phyloP scores from a whole-genome alignment of 1,284 basidiomycete species.

The Phellinidium pouzarii region DNA sequence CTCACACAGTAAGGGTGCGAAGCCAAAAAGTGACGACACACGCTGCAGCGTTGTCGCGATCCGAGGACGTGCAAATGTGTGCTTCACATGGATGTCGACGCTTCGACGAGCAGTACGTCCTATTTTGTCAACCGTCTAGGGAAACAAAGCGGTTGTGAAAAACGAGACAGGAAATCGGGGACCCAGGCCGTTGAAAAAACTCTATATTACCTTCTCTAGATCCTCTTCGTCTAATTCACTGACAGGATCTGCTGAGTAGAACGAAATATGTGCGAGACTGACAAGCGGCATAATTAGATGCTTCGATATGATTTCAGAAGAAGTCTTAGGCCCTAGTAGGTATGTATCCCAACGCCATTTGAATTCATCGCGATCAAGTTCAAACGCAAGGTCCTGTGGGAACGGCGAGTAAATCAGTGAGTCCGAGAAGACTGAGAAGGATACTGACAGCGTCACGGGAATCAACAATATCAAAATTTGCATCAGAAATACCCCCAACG shows the following conservation, averaged over 20 bases:
- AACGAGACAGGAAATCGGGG: conserved; percentile 9
- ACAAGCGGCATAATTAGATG: conserved; percentile 72
- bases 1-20: conserved; percentile 56
- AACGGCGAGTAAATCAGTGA: conserved; percentile 6
- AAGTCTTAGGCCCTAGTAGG: conserved; percentile 51
- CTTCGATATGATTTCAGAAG: conserved; percentile 64
- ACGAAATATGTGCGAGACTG: conserved; percentile 57
- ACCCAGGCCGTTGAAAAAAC: not conserved
- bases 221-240: conserved; percentile 47
- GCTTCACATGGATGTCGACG: conserved; percentile 63
- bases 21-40: conserved; percentile 63
- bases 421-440: conserved; percentile 3
- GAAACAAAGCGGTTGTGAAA: conserved; percentile 8
- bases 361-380: conserved; percentile 49
- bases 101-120: conserved; percentile 60
- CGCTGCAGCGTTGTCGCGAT: conserved; percentile 57
- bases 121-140: conserved; percentile 58
- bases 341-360: conserved; percentile 75
- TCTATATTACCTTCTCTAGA: conserved; percentile 51
- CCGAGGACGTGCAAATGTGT: conserved; percentile 59
- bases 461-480: conserved; percentile 50
- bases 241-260: conserved; percentile 51
- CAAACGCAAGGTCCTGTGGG: conserved; percentile 57
- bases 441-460: conserved; percentile 53
- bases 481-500: conserved; percentile 46